Evolutionary conservation across 768 basidiomycete genomes (phyloP).

Genomic region (Lentinula sp.): DNA sequence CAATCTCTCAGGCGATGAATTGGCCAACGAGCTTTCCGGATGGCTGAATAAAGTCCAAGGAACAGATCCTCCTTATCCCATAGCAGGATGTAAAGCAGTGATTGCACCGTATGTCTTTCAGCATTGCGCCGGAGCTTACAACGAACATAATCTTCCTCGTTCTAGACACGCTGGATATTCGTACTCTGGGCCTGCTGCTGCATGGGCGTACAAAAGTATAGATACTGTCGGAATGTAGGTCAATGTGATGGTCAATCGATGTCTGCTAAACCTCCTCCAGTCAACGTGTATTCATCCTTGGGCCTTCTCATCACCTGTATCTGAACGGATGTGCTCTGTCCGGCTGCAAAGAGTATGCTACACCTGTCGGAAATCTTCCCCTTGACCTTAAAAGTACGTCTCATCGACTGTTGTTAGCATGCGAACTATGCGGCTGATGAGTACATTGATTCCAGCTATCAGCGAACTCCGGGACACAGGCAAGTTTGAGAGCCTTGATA

Average conservation of each 20-base stretch:
- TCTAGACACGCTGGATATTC: conserved; percentile 91
- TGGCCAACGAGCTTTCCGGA: conserved; percentile 53
- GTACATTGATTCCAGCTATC: conserved; percentile 42
- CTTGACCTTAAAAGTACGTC: conserved; percentile 74
- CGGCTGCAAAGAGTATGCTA: conserved; percentile 69
- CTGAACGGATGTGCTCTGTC: conserved; percentile 85
- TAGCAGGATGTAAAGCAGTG: conserved; percentile 68
- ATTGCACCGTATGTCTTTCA: conserved; percentile 81
- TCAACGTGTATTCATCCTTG: conserved; percentile 89
- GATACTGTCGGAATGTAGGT: conserved; percentile 77
- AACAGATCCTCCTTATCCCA: conserved; percentile 39
- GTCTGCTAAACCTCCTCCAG: conserved; percentile 32
- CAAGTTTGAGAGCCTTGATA: conserved; percentile 63
- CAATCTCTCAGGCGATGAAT: conserved; percentile 38
- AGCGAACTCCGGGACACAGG: conserved; percentile 57
- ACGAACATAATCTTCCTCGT: not conserved
- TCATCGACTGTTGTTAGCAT: not conserved
- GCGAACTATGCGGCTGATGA: not conserved
- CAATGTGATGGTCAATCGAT: not conserved
- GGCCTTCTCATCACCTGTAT: conserved; percentile 92
- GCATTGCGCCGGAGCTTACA: not conserved
- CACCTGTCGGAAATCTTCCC: conserved; percentile 78
- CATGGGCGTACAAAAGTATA: conserved; percentile 93
- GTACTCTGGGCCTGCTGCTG: conserved; percentile 91
- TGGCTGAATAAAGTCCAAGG: conserved; percentile 61